These are phyloP conservation scores for Kodamaea lidongshanica DNA, from an alignment of 805 yeast genomes.

Conservation along the genomic window DNA sequence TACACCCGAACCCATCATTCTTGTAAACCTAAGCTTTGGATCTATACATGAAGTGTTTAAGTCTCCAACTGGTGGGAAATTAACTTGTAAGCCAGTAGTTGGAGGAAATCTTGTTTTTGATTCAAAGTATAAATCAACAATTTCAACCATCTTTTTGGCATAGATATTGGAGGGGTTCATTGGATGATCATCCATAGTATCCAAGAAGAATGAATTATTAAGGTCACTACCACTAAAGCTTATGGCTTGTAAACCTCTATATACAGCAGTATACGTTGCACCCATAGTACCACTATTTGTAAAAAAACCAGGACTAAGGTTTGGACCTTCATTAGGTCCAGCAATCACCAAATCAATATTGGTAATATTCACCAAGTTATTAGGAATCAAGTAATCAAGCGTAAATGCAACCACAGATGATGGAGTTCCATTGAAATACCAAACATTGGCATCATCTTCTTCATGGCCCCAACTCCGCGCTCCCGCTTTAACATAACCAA, in stretches of 20 bases:
- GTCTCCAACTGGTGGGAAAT: conserved; percentile 16
- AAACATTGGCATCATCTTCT: conserved; percentile 23
- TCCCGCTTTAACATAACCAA: conserved; percentile 41
- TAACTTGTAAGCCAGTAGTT: conserved; percentile 21
- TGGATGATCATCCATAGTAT: conserved; percentile 14
- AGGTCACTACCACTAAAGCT: conserved; percentile 22
- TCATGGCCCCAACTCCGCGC: conserved; percentile 53
- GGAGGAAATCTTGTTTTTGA: conserved; percentile 15
- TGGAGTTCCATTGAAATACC: conserved; percentile 28
- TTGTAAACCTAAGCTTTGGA: conserved; percentile 11
- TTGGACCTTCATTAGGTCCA: conserved; percentile 28
- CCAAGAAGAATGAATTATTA: conserved; percentile 24
- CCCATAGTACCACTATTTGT: conserved; percentile 24
- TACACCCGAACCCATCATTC: conserved; percentile 11
- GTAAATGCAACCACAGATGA: conserved; percentile 23
- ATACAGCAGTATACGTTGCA: conserved; percentile 20
- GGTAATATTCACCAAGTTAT: conserved; percentile 14
- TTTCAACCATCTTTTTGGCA: conserved; percentile 20
- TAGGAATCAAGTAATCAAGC: conserved; percentile 20
- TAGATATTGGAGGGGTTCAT: conserved; percentile 21
- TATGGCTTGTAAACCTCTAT: conserved; percentile 22
- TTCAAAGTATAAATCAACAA: conserved; percentile 16
- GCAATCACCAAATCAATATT: conserved; percentile 20
- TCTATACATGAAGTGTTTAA: conserved; percentile 20
- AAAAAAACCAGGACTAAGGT: conserved; percentile 23